Evolutionary conservation across 352 stramenopile genomes (phyloP).

Genomic region (Phytophthora constricta): DNA sequence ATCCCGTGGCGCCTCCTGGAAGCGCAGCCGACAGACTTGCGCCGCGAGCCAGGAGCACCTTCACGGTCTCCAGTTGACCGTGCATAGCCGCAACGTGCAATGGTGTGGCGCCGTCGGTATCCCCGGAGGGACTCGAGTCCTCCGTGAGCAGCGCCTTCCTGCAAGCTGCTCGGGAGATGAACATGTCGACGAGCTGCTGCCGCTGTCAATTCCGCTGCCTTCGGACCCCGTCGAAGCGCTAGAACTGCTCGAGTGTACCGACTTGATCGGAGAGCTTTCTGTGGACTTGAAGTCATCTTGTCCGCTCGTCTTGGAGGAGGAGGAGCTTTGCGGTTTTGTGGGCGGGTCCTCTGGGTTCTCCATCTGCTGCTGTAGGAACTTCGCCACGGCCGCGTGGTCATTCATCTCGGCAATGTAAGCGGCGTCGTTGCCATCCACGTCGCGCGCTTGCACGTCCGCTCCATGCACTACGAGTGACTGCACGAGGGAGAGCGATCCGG

Average conservation of each 20-base stretch:
- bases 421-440: constrained; percentile 61
- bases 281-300: constrained; percentile 24
- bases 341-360: constrained; percentile 21
- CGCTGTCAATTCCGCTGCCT: constrained; percentile 30
- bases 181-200: constrained; percentile 36
- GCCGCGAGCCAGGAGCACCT: constrained; percentile 48
- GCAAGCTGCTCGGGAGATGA: constrained; percentile 36
- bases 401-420: constrained; percentile 62
- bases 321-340: constrained; percentile 23
- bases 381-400: constrained; percentile 46
- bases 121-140: constrained; percentile 25
- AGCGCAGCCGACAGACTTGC: constrained; percentile 53
- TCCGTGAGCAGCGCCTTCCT: constrained; percentile 28
- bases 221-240: constrained; percentile 27
- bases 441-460: constrained; percentile 42
- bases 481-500: constrained; percentile 48
- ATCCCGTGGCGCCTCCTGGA: constrained; percentile 45
- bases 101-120: constrained; percentile 54
- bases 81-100: constrained; percentile 67
- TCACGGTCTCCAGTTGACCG: constrained; percentile 65
- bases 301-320: constrained; percentile 33
- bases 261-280: constrained; percentile 29
- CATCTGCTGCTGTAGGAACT: constrained; percentile 47
- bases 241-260: constrained; percentile 31
- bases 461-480: constrained; percentile 44